Base-by-base conservation (phyloP, 352 stramenopile species). In the Pythium periplocum region DNA sequence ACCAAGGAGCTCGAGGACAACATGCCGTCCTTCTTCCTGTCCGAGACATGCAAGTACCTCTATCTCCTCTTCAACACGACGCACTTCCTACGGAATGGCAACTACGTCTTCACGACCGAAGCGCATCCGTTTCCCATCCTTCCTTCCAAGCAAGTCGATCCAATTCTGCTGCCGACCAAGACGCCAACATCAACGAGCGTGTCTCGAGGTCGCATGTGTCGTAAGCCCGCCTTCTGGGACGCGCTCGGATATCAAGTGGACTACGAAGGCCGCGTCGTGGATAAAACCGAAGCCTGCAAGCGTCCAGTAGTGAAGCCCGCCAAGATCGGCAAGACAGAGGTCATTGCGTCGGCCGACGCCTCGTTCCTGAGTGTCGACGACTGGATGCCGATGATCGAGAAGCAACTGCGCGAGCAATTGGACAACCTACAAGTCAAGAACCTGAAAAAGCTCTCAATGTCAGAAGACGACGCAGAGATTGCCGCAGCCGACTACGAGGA, bases 1-100 rank as follows among this genome's bases (percentile, higher is more conserved):
- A 87, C 78, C 6, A 78, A 91, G 66, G 55, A 79, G 75, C 81
- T 98, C 45, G 77, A 97, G 12, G 89, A 99, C 59, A 87, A 96
- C 60, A 99, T 99, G 97, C 96, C 96, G 44, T 98, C 88, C 4
- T 99, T 98, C 63, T 99, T 99, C 63, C 78, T 99, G 0, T 98
- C 90, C 8, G 98, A 99, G 73, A 99, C 97, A 9, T 87, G 97
- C 66, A 99, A 99, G 69, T 99, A 99, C 69, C 75, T 99, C 2
- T 99, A 98, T 70, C 59, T 99, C 47, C 89, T 98, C 4, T 99
- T 91, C 50, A 86, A 90, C 61, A 85, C 71, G 42, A 90, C 90
- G 30, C 95, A 98, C 48, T 92, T 96, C 54, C 69, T 98, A 33
- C 77, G 86, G 36, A 59, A 88, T 7, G 71, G 85, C 26, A 80